Evolutionary conservation across 2,329 filamentous ascomycete species (phyloP), one percentile per base, ranked within the genome.

Genomic region (Sphaerulina populicola): DNA sequence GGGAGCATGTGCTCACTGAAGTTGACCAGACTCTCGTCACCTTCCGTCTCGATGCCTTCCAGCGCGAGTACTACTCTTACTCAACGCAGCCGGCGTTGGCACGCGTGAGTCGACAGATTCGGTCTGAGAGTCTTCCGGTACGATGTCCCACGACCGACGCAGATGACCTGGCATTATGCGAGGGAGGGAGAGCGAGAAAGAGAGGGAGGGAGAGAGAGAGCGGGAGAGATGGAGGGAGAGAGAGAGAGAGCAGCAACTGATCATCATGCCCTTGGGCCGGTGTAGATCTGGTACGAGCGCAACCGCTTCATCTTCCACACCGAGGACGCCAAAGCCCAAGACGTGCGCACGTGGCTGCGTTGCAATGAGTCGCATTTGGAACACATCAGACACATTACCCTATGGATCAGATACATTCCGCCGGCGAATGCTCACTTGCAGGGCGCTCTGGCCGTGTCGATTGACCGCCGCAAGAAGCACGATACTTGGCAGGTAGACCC

Each of bases 291-390:
- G 54, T 67, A 64, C 52, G 57, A 57, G 36, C 51, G 47, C 54
- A 65, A 66, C 44, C 47, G 53, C 30, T 65, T 66, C 52, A 51
- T 65, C 15, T 43, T 67, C 2, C 62, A 65, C 51, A 63, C 62
- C 8, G 62, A 66, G 49, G 58, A 49, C n/a, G 33, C 52, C 31
- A 64, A 64, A 55, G 55, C 55, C 21, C 52, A 57, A 9, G 60
- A 66, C 27, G 58, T 59, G 2, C 44, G 45, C n/a, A 39, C 41
- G 6, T 67, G 64, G 64, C 52, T 65, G 9, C 33, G 42, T 3
- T 51, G 55, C 37, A 62, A 60, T 41, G 51, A 45, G 8, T 15
- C 23, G 6, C 50, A 64, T 43, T 43, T 66, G 6, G 29, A 38
- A 1, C 47, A 51, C 10, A 12, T 66, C 29, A 49, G 55, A 14